Base-by-base conservation (phyloP, 345 rosid genomes). In the Populus euphratica region DNA sequence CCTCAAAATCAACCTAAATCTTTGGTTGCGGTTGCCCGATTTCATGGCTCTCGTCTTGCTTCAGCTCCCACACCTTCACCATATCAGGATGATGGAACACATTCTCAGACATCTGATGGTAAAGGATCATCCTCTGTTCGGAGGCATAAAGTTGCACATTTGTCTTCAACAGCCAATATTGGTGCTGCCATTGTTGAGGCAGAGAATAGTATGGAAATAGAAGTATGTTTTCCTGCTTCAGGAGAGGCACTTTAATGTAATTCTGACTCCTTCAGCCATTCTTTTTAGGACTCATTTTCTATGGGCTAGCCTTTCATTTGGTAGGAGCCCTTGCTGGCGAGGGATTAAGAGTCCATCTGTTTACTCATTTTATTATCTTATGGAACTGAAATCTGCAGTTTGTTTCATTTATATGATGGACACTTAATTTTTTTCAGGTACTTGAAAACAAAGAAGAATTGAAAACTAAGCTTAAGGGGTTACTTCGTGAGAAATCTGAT, bases 1-100 rank as follows among this genome's bases (percentile, higher is more conserved):
- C 93, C 90, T 68, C 84, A 69, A 80, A 78, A 73, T 78, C 85
- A 82, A 79, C 88, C 90, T 73, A 87, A 90, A 43, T 79, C 86
- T 74, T 84, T 96, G 81, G 98, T 94, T 82, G 90, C 98, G 31
- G 92, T 89, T 84, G 44, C 91, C 81, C 87, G 82, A 74, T 91
- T 84, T 85, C 91, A 74, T 68, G 94, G 98, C 78, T 92, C 98
- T 76, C 90, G 97, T 73, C 99, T 96, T 76, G 95, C 99, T 76
- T 89, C 98, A 23, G 97, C 90, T 78, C 91, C 94, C 79, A 59
- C 85, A 49, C 92, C 97, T 67, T 89, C 97, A 62, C 99, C 97
- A 52, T 96, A 76, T 85, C 91, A 88, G 87, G 80, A 77, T 14
- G 21, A 66, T 52, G 2, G 71, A n/a, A 44, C 31, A 2, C 36